Conservation (phyloP, 768 basidiomycete genomes). For the Hygrophoropsis aurantiaca region DNA sequence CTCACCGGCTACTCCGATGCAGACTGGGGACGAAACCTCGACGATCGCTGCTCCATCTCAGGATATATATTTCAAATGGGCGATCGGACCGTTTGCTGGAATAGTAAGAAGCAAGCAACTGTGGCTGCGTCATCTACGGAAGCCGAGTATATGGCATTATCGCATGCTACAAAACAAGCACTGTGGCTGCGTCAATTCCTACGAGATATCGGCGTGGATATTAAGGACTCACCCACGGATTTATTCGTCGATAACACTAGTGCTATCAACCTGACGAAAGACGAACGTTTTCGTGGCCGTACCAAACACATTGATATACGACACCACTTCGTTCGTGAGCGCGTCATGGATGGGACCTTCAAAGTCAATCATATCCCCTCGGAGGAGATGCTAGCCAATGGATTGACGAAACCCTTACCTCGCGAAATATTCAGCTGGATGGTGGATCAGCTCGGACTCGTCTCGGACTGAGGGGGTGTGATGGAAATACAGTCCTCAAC, state of each 20-base stretch:
- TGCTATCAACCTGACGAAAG: constrained; percentile 18
- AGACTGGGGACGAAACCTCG: constrained; percentile 30
- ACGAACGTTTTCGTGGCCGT: constrained; percentile 21
- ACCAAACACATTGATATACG: constrained; percentile 36
- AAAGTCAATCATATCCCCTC: constrained; percentile 1
- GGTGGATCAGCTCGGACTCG: not conserved
- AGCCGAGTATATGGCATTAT: constrained; percentile 38
- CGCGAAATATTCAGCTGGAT: not conserved
- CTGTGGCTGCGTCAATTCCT: constrained; percentile 22
- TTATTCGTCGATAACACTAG: constrained; percentile 28
- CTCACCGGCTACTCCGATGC: constrained; percentile 26
- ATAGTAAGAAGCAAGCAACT: constrained; percentile 29
- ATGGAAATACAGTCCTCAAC: too few species aligned
- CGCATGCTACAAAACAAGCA: constrained; percentile 22
- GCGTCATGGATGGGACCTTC: constrained; percentile 6
- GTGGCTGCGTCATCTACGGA: constrained; percentile 37
- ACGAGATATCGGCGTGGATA: too few species aligned
- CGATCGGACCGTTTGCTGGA: constrained; percentile 33
- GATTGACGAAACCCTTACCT: constrained; percentile 20
- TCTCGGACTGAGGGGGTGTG: constrained; percentile 3
- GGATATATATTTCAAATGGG: constrained; percentile 36
- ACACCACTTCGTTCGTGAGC: constrained; percentile 29
- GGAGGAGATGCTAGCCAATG: constrained; percentile 20
- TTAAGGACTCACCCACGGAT: not conserved
- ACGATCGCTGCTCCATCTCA: constrained; percentile 29